Conservation (phyloP, 441 rosid species). For the Manihot esculenta region DNA sequence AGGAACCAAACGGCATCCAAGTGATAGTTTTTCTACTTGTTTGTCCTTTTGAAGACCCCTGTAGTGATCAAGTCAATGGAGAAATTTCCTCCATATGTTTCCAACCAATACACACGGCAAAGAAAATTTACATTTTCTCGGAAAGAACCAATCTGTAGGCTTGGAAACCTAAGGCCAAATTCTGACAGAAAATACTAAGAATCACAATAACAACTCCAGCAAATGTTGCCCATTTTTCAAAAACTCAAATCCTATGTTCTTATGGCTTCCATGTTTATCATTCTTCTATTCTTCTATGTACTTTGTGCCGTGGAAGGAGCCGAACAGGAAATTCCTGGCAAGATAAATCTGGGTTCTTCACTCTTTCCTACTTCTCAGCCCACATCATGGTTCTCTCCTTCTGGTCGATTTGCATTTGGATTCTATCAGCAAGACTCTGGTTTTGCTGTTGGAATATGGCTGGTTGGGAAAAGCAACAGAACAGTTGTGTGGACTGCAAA, state of each 20-base stretch:
- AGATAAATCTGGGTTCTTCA: background rate
- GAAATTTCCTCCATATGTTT: background rate
- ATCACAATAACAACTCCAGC: background rate
- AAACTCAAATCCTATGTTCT: no score
- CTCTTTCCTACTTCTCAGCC: background rate
- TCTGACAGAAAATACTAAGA: background rate
- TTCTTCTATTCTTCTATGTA: background rate
- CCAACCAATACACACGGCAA: no score
- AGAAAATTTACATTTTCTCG: no score
- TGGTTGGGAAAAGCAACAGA: background rate
- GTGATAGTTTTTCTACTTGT: no score
- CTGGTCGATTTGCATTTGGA: conserved; percentile 16
- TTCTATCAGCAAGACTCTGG: conserved; percentile 13
- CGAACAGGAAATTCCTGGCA: background rate
- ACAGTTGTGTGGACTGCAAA: conserved; percentile 16
- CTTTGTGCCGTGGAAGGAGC: background rate
- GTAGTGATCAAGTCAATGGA: background rate
- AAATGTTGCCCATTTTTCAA: background rate
- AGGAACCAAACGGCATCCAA: no score
- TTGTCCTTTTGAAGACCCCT: background rate
- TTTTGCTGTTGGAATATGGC: conserved; percentile 18
- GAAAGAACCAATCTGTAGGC: background rate
- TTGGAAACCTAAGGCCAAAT: background rate
- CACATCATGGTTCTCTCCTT: conserved; percentile 14
- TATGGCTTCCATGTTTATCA: background rate